phyloP scores from a whole-genome alignment of 768 basidiomycete species.

The Multifurca ochricompacta region DNA sequence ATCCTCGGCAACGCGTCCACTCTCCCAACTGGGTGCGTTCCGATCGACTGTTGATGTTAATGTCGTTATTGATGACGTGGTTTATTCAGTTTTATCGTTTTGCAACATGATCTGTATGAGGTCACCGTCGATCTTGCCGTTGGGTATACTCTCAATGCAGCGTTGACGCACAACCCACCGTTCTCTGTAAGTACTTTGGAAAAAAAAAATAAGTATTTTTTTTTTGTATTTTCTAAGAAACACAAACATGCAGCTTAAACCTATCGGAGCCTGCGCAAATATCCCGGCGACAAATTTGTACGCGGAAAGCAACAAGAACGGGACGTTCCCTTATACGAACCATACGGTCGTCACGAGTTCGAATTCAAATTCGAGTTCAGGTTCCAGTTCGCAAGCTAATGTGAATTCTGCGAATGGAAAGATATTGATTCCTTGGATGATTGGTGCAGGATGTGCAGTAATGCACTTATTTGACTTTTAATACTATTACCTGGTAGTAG shows the following conservation, averaged over 20 bases:
- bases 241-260: conserved; percentile 40
- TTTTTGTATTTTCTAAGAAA: not conserved
- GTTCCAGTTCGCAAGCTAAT: not conserved
- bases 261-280: conserved; percentile 72
- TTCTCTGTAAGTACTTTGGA: conserved; percentile 44
- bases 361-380: not conserved
- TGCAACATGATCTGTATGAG: conserved; percentile 80
- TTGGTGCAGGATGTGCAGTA: not conserved
- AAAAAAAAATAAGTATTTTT: not conserved
- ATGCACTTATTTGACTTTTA: not conserved
- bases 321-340: conserved; percentile 49
- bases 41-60: not conserved
- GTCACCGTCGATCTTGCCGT: conserved; percentile 86
- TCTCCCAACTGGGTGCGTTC: conserved; percentile 48
- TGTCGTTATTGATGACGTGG: conserved; percentile 23
- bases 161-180: conserved; percentile 53
- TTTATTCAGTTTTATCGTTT: conserved; percentile 69
- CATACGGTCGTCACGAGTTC: conserved; percentile 22
- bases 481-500: not conserved
- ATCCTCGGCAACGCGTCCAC: conserved; percentile 65
- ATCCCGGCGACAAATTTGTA: conserved; percentile 65
- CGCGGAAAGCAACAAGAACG: conserved; percentile 73
- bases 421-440: not conserved
- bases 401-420: not conserved
- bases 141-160: conserved; percentile 77